Evolutionary conservation across 208 protist genomes (phyloP).

Genomic region (Acanthamoeba healyi): DNA sequence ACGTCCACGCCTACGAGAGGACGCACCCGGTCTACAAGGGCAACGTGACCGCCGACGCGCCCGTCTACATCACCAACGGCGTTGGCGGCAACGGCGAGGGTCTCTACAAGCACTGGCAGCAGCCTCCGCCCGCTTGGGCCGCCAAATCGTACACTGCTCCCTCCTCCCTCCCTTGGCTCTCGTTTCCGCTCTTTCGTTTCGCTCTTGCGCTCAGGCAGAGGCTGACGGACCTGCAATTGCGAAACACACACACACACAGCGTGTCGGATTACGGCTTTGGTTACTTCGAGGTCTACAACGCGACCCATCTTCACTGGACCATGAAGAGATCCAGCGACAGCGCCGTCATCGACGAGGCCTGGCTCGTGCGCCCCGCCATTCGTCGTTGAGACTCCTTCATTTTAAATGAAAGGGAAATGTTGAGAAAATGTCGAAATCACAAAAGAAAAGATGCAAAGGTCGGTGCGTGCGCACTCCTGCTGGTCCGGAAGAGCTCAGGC

Average conservation of each 20-base stretch:
- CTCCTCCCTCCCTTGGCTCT: background rate
- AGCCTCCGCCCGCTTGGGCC: conserved; percentile 10
- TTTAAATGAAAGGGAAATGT: too few relatives aligned
- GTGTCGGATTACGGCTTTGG: conserved; percentile 29
- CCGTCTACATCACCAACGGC: conserved; percentile 70
- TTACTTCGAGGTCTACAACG: conserved; percentile 58
- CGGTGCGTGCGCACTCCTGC: too few relatives aligned
- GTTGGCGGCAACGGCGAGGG: conserved; percentile 40
- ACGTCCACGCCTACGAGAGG: conserved; percentile 21
- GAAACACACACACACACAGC: too few relatives aligned
- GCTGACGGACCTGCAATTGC: too few relatives aligned
- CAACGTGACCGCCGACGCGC: background rate
- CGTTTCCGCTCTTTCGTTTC: too few relatives aligned
- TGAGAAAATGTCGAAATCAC: too few relatives aligned
- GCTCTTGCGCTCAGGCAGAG: too few relatives aligned
- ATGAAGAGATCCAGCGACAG: conserved; percentile 15
- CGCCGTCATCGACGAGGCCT: conserved; percentile 22
- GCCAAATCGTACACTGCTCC: background rate
- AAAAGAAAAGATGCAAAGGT: too few relatives aligned
- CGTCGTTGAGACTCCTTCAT: background rate
- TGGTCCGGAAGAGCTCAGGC: too few relatives aligned
- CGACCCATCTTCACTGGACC: conserved; percentile 30
- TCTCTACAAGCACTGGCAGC: conserved; percentile 42
- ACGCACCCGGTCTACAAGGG: conserved; percentile 36
- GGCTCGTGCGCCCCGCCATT: conserved; percentile 5